These are phyloP conservation scores for Cornus controversa DNA, from an alignment of 148 eudicot genomes.

Conservation along the genomic window DNA sequence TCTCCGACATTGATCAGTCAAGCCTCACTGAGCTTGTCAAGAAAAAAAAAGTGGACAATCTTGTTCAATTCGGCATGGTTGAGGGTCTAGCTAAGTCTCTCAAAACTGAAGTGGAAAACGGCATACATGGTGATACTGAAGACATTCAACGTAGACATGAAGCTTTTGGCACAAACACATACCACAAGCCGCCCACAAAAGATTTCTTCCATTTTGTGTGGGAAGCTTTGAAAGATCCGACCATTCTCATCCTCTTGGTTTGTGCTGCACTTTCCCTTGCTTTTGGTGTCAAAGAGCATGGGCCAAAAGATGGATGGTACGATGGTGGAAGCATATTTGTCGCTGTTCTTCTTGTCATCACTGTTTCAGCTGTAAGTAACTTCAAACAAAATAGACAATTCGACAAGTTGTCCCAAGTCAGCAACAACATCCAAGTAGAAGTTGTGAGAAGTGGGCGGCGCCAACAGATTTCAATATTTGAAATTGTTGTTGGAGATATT, in stretches of 20 bases:
- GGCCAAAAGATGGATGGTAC: constrained; percentile 11
- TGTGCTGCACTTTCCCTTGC: constrained; percentile 7
- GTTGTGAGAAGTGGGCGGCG: constrained; percentile 18
- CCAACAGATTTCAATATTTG: constrained; percentile 21
- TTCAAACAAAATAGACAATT: constrained; percentile 14
- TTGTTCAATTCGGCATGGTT: background rate
- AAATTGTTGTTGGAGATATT: constrained; percentile 36
- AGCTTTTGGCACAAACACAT: constrained; percentile 15
- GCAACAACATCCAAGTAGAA: constrained; percentile 12
- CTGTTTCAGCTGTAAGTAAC: constrained; percentile 15
- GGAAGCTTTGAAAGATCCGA: constrained; percentile 21
- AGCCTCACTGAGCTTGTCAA: constrained; percentile 8
- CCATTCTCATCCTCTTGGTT: constrained; percentile 1
- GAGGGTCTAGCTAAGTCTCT: constrained; percentile 8
- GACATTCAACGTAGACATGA: background rate
- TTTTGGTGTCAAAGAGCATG: constrained; percentile 8
- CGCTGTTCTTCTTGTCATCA: constrained; percentile 13
- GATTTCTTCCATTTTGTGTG: constrained; percentile 12
- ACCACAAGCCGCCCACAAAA: constrained; percentile 5
- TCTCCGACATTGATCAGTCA: constrained; percentile 13
- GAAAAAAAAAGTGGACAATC: background rate
- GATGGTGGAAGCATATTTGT: constrained; percentile 22
- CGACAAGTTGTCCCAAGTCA: constrained; percentile 3
- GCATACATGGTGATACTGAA: background rate
- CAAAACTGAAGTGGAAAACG: constrained; percentile 8